phyloP scores from a whole-genome alignment of 768 basidiomycete species.

The Leccinum pellstonianum region DNA sequence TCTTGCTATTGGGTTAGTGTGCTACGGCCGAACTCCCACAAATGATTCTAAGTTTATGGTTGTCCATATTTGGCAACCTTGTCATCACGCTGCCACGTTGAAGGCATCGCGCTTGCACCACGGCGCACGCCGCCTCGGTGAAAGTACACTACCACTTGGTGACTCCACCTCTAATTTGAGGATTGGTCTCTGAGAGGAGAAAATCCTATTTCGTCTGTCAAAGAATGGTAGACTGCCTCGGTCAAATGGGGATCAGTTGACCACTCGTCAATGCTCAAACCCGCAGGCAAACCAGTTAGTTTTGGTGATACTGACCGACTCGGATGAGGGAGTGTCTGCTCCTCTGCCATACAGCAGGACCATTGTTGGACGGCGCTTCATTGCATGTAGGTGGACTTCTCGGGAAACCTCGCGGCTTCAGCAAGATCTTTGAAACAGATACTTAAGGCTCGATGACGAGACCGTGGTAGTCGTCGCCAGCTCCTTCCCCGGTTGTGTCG shows the following conservation, averaged over 20 bases:
- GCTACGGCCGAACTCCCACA: not conserved
- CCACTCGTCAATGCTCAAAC: not conserved
- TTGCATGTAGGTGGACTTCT: not conserved
- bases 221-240: not conserved
- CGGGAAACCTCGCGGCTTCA: not conserved
- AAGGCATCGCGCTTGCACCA: not conserved
- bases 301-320: not conserved
- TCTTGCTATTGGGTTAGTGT: not conserved
- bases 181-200: not conserved
- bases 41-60: not conserved
- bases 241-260: not conserved
- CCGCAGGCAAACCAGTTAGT: not conserved
- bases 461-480: not conserved
- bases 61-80: not conserved
- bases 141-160: not conserved
- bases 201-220: not conserved
- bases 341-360: not conserved
- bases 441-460: slow-evolving; percentile 7
- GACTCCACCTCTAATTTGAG: not conserved
- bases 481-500: not conserved
- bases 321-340: slow-evolving; percentile 7
- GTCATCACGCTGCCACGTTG: not conserved
- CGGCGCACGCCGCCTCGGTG: not conserved
- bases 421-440: not conserved
- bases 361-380: not conserved